Conservation (phyloP, 208 protist genomes). For the Lotmaria passim region DNA sequence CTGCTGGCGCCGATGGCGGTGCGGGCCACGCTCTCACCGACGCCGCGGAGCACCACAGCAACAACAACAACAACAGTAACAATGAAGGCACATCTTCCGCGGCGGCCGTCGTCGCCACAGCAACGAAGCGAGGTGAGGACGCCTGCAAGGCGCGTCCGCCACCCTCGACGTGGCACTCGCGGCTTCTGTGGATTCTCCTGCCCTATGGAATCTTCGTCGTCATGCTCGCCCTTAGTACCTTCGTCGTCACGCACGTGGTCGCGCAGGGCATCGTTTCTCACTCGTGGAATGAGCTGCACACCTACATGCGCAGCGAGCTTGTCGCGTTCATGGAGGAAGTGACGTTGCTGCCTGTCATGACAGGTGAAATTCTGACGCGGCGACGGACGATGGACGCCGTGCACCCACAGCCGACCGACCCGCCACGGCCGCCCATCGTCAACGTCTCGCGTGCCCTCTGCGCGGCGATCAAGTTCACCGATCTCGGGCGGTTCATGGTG, state of each 20-base stretch:
- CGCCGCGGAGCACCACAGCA: too few species aligned
- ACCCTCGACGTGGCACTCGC: slow-evolving; percentile 2
- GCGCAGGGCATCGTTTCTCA: slow-evolving; percentile 15
- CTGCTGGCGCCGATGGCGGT: too few species aligned
- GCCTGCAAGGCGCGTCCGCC: background rate
- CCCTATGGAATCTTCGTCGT: slow-evolving; percentile 20
- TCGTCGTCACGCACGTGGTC: slow-evolving; percentile 17
- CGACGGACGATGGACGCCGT: background rate
- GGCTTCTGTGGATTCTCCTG: slow-evolving; percentile 9
- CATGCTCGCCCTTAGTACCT: slow-evolving; percentile 11
- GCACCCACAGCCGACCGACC: background rate
- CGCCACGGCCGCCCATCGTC: background rate
- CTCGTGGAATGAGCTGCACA: slow-evolving; percentile 23
- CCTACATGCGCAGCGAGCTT: slow-evolving; percentile 15
- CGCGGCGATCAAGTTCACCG: slow-evolving; percentile 16
- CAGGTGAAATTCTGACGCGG: slow-evolving; percentile 9
- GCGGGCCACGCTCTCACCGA: too few species aligned
- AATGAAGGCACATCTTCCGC: too few species aligned
- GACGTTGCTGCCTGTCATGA: slow-evolving; percentile 15
- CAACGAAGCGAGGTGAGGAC: too few species aligned
- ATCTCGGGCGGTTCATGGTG: slow-evolving; percentile 5
- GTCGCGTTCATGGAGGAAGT: slow-evolving; percentile 27
- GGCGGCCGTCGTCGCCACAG: too few species aligned
- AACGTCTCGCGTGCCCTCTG: slow-evolving; percentile 16
- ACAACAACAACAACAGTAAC: too few species aligned